Evolutionary conservation across 1,284 basidiomycete species (phyloP), one percentile per base, ranked within the genome.

Genomic region (Gastroboletus turbinatus): DNA sequence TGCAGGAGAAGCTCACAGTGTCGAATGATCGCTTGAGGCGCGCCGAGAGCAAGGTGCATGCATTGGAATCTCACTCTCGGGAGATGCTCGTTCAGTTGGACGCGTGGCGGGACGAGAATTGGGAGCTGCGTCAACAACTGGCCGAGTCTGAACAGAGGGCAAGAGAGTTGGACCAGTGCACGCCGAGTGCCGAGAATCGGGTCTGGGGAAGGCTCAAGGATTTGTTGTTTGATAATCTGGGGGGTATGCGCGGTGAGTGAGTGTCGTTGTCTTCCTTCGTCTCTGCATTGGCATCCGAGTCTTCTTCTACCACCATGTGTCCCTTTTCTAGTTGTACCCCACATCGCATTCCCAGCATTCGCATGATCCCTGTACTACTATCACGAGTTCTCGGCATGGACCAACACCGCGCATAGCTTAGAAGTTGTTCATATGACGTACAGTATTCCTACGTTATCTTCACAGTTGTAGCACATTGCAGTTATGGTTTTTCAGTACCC

Each of bases 201-300:
- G 56, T 72, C 25, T 72, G 67, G 70, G 67, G 57, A 43, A 67
- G 55, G 52, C 51, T 68, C 55, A 72, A 67, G 49, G 67, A 68
- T 53, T 52, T 72, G 56, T 53, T 71, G 21, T 68, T 68, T 57
- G 66, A 72, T 46, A 68, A 67, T 23, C 43, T 72, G 33, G 63
- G 52, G 11, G 46, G 57, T 44, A 13, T 56, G 38, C 66, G 55
- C 11, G 59, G 62, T 61, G 66, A 55, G 66, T 68, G 46, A 65
- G 47, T 27, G 25, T 23, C 42, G 30, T 45, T 4, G 46, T 45
- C 36, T 33, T 38, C 14, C 25, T 49, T 25, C 23, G 17, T 58
- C 43, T 64, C 25, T 33, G 46, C 45, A 53, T 65, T 46, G 19
- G 53, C 33, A 50, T 53, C 25, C 48, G 16, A 43, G 45, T 40